These are phyloP conservation scores for Fusarium transvaalense DNA, from an alignment of 2,329 filamentous ascomycete genomes.

Conservation along the genomic window DNA sequence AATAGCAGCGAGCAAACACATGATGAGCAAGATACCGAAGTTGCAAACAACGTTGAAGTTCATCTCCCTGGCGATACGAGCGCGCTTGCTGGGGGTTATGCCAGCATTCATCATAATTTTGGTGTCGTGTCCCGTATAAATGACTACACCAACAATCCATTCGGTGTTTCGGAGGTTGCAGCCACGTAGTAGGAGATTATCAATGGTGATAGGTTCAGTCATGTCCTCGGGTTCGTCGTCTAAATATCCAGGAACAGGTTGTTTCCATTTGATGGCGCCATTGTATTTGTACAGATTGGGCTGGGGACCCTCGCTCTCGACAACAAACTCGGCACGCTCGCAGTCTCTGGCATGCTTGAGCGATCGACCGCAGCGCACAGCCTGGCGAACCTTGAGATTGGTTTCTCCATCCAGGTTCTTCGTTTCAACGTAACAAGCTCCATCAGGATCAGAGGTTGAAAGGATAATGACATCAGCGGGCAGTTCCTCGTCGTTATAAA, in stretches of 20 bases:
- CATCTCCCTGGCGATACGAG: conserved; percentile 89
- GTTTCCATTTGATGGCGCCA: conserved; percentile 88
- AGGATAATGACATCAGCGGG: conserved; percentile 94
- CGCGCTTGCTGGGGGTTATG: conserved; percentile 92
- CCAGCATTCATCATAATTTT: conserved; percentile 99
- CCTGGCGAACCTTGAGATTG: conserved; percentile 94
- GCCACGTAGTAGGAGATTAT: conserved; percentile 93
- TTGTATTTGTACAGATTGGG: conserved; percentile 97
- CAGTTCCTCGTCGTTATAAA: conserved; percentile 96
- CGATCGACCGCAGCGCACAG: conserved; percentile 84
- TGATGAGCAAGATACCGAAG: conserved; percentile 87
- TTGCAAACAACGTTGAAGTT: conserved; percentile 99
- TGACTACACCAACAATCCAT: conserved; percentile 91
- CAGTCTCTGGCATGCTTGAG: conserved; percentile 93
- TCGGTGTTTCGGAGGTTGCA: conserved; percentile 96
- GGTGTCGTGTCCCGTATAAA: conserved; percentile 95
- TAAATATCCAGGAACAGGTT: conserved; percentile 73
- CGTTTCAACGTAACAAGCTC: conserved; percentile 96
- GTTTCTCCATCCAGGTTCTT: conserved; percentile 99
- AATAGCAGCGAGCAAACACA: conserved; percentile 89
- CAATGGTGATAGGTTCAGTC: conserved; percentile 93
- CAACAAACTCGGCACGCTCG: conserved; percentile 85
- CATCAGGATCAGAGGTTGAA: conserved; percentile 92
- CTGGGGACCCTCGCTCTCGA: conserved; percentile 92
- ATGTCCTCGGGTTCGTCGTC: conserved; percentile 77